Evolutionary conservation across 192 early-diverging fungal species (phyloP).

Genomic region (Chytriomyces sp.): DNA sequence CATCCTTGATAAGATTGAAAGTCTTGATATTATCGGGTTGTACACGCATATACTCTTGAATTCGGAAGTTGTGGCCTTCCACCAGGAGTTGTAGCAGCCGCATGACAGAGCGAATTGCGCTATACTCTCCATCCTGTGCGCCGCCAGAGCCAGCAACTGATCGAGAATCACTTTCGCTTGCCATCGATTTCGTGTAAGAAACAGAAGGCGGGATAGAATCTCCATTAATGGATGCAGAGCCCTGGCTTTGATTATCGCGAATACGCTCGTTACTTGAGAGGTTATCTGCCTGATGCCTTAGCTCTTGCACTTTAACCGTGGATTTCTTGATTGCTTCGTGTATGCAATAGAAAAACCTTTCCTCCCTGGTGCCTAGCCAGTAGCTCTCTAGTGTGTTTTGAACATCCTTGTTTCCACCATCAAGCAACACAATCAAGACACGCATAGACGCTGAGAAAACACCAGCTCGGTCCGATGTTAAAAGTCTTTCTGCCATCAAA

Average conservation of each 20-base stretch:
- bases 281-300: not conserved
- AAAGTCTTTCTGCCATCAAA: conserved; percentile 39
- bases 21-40: conserved; percentile 42
- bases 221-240: not conserved
- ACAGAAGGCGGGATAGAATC: too few relatives aligned
- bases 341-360: conserved; percentile 43
- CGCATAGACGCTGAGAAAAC: conserved; percentile 25
- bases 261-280: not conserved
- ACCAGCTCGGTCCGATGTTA: conserved; percentile 23
- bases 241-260: not conserved
- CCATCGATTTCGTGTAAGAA: too few relatives aligned
- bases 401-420: conserved; percentile 39
- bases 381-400: conserved; percentile 34
- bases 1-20: conserved; percentile 40
- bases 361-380: conserved; percentile 43
- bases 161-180: conserved; percentile 3
- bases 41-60: conserved; percentile 39
- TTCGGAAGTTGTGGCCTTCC: conserved; percentile 39
- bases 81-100: conserved; percentile 40
- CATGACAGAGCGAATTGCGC: conserved; percentile 31
- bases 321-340: conserved; percentile 36
- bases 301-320: conserved; percentile 25
- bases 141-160: conserved; percentile 32
- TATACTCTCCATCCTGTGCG: conserved; percentile 32
- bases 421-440: conserved; percentile 35